Evolutionary conservation across 129 eudicot species (phyloP).

Genomic region (Pulicaria dysenterica): DNA sequence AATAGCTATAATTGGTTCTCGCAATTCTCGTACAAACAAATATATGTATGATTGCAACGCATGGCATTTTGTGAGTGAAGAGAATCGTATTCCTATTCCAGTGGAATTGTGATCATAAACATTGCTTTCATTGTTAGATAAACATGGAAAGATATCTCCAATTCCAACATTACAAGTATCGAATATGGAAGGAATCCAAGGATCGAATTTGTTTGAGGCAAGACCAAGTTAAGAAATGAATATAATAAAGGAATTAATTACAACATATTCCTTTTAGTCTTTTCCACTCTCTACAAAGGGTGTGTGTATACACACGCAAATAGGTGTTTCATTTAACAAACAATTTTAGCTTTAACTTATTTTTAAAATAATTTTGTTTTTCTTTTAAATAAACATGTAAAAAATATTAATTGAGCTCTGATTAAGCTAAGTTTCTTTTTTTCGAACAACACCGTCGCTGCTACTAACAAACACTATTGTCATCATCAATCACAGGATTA

Average conservation of each 20-base stretch:
- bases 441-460: too few relatives aligned
- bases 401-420: too few relatives aligned
- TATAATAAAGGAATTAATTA: background rate
- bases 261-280: background rate
- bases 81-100: conserved; percentile 36
- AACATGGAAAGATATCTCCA: conserved; percentile 25
- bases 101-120: conserved; percentile 34
- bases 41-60: too few relatives aligned
- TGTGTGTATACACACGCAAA: background rate
- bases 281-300: background rate
- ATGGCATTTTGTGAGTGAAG: conserved; percentile 29
- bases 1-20: too few relatives aligned
- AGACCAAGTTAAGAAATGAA: conserved; percentile 6
- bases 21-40: too few relatives aligned
- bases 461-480: too few relatives aligned
- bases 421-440: too few relatives aligned
- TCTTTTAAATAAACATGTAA: too few relatives aligned
- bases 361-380: too few relatives aligned
- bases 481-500: too few relatives aligned
- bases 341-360: too few relatives aligned
- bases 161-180: conserved; percentile 25
- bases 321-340: background rate
- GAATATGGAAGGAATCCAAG: conserved; percentile 34
- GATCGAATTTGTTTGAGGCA: conserved; percentile 20
- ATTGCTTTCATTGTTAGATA: conserved; percentile 38